Conservation (phyloP, 2,329 filamentous ascomycete genomes). For the Trichoderma koningii region DNA sequence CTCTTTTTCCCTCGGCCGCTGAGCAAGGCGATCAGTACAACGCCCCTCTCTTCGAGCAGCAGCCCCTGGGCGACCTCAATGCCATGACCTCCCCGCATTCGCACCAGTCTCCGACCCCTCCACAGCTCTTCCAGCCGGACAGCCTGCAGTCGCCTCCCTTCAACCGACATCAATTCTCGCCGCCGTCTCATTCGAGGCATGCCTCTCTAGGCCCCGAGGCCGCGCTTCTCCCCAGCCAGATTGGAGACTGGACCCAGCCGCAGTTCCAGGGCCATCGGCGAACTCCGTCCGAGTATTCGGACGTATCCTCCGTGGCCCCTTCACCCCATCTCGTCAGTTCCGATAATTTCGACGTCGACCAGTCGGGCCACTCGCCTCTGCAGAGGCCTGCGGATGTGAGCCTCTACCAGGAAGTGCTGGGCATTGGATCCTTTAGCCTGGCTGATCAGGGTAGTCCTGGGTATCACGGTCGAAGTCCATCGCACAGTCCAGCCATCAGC, state of each 20-base stretch:
- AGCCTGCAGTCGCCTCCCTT: constrained; percentile 58
- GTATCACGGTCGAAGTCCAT: constrained; percentile 75
- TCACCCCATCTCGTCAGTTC: constrained; percentile 79
- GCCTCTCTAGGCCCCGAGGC: constrained; percentile 60
- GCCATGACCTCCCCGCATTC: constrained; percentile 58
- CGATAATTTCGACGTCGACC: constrained; percentile 75
- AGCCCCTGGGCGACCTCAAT: constrained; percentile 51
- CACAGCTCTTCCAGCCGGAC: constrained; percentile 57
- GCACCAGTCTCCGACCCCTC: constrained; percentile 59
- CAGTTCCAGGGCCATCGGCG: constrained; percentile 82
- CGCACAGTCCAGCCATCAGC: constrained; percentile 70
- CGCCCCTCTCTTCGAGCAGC: constrained; percentile 60
- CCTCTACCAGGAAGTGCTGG: constrained; percentile 76
- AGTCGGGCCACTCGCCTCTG: constrained; percentile 76
- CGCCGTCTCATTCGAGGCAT: constrained; percentile 56
- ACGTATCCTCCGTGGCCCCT: constrained; percentile 81
- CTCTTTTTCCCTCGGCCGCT: constrained; percentile 61
- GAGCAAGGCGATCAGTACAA: constrained; percentile 60
- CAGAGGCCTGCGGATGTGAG: constrained; percentile 70
- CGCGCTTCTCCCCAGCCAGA: constrained; percentile 56
- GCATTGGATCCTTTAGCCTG: constrained; percentile 78
- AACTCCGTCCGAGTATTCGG: constrained; percentile 86
- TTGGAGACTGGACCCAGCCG: constrained; percentile 55
- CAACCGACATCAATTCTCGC: constrained; percentile 57
- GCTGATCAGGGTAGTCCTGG: constrained; percentile 69